phyloP scores from a whole-genome alignment of 2,329 filamentous ascomycete species.

The Epichloe glyceriae region DNA sequence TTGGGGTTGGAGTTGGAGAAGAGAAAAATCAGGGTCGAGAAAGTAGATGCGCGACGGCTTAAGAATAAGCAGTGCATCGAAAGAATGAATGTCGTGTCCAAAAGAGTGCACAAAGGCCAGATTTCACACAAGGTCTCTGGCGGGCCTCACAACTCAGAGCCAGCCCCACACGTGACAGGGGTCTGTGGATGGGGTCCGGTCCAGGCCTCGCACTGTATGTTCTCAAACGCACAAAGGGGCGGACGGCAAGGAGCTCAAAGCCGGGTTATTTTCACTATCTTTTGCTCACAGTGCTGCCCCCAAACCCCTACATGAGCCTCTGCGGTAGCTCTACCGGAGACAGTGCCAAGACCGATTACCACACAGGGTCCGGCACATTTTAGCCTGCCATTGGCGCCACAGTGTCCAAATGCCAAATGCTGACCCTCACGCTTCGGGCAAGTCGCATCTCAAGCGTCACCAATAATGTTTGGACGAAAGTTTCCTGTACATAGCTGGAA shows the following conservation, averaged over 20 bases:
- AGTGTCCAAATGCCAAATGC: constrained; percentile 2
- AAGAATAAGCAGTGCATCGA: constrained; percentile 18
- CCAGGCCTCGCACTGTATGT: not conserved
- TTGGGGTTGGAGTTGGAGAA: constrained; percentile 11
- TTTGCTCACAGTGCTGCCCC: no score
- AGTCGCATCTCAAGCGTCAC: not conserved
- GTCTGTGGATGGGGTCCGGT: not conserved
- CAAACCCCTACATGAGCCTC: no score
- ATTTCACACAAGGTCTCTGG: constrained; percentile 25
- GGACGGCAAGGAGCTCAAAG: not conserved
- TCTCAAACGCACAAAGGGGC: not conserved
- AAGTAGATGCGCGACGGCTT: constrained; percentile 18
- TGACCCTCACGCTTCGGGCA: constrained; percentile 1
- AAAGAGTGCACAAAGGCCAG: constrained; percentile 32
- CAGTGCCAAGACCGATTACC: not conserved
- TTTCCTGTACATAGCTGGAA: not conserved
- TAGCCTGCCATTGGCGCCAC: constrained; percentile 8
- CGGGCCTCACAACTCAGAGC: not conserved
- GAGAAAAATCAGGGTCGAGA: constrained; percentile 14
- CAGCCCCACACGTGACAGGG: constrained; percentile 21
- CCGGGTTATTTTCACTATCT: no score
- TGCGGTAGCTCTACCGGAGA: not conserved
- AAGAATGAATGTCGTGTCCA: constrained; percentile 32
- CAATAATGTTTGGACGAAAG: not conserved
- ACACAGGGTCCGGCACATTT: constrained; percentile 3